Evolutionary conservation across 2,329 filamentous ascomycete genomes (phyloP).

Genomic region (Pseudogymnoascus verrucosus): DNA sequence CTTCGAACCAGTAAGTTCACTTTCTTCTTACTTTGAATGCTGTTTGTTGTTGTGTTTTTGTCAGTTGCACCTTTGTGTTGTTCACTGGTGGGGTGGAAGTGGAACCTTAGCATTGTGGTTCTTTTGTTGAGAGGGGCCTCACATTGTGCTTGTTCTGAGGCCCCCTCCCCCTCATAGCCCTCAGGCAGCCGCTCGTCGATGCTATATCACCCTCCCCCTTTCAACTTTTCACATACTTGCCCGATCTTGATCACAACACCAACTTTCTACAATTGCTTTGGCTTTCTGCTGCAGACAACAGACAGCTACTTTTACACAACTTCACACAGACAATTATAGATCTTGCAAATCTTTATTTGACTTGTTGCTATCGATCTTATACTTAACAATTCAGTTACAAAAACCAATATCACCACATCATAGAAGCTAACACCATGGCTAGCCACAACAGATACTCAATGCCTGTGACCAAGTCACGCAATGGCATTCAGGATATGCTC

Average conservation of each 20-base stretch:
- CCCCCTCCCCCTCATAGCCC: not conserved
- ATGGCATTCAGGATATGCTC: slow-evolving; percentile 55
- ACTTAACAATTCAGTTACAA: slow-evolving; percentile 8
- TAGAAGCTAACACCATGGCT: slow-evolving; percentile 19
- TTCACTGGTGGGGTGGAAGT: not conserved
- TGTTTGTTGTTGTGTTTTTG: not conserved
- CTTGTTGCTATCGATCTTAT: slow-evolving; percentile 9
- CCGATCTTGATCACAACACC: not conserved
- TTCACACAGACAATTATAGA: not conserved
- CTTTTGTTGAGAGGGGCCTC: not conserved
- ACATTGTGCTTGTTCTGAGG: not conserved
- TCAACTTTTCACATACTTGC: slow-evolving; percentile 6
- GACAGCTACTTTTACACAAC: not conserved
- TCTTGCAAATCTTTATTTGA: slow-evolving; percentile 8
- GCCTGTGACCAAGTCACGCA: slow-evolving; percentile 69
- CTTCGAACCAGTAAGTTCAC: slow-evolving; percentile 68
- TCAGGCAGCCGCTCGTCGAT: not conserved
- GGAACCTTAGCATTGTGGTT: not conserved
- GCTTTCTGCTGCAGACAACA: not conserved
- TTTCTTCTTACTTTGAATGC: slow-evolving; percentile 4
- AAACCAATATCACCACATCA: slow-evolving; percentile 12
- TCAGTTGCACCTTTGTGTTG: not conserved
- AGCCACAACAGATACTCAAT: slow-evolving; percentile 90
- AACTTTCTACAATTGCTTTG: slow-evolving; percentile 16
- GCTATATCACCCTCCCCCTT: not conserved